phyloP scores from a whole-genome alignment of 441 rosid species.

The Gossypium davidsonii region DNA sequence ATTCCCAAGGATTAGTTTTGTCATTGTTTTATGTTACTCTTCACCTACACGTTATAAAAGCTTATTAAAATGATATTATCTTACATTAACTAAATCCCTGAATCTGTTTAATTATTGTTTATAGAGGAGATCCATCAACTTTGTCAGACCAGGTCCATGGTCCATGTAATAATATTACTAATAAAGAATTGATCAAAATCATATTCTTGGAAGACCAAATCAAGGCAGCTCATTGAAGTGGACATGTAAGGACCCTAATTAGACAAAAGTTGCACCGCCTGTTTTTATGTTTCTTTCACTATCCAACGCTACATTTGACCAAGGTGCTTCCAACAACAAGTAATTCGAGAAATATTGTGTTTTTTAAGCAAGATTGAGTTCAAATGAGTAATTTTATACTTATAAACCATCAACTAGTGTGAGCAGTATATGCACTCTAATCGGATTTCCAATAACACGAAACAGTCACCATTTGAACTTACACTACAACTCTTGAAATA shows the following conservation, averaged over 20 bases:
- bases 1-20: too few species aligned
- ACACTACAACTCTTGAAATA: too few species aligned
- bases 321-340: neutral
- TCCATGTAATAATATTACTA: neutral
- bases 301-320: conserved; percentile 11
- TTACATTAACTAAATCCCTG: too few species aligned
- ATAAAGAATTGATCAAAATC: neutral
- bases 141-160: conserved; percentile 13
- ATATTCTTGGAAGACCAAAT: neutral
- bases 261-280: neutral
- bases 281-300: neutral
- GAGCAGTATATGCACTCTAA: too few species aligned
- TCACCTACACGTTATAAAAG: too few species aligned
- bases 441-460: too few species aligned
- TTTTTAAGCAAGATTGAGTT: neutral
- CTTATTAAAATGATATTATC: too few species aligned
- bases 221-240: conserved; percentile 1
- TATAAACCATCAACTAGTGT: too few species aligned
- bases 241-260: neutral
- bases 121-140: neutral
- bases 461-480: too few species aligned
- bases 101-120: neutral
- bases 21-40: too few species aligned
- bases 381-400: too few species aligned
- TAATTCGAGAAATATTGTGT: neutral